phyloP scores from a whole-genome alignment of 208 protist species.

The Trypanosoma platydactyli region DNA sequence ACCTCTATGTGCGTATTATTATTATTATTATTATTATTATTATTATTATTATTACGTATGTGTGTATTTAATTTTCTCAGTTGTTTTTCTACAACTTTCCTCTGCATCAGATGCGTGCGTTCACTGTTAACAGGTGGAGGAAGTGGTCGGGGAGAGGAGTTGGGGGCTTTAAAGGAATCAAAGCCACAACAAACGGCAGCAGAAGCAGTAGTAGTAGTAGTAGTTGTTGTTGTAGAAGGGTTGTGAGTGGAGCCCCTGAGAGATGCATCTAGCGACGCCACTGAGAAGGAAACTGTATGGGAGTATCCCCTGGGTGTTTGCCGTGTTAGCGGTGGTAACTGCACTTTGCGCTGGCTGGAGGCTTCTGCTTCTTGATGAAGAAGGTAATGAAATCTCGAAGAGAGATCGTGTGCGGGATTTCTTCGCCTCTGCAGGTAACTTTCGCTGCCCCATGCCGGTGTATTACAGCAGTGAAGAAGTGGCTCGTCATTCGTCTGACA shows the following conservation, averaged over 20 bases:
- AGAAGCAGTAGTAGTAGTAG: too few relatives aligned
- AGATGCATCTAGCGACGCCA: not conserved
- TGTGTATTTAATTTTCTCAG: not conserved
- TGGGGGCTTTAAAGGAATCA: too few relatives aligned
- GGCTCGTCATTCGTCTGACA: constrained; percentile 33
- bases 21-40: constrained; percentile 1
- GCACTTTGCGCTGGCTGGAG: not conserved
- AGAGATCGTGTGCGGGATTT: constrained; percentile 33
- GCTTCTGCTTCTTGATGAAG: constrained; percentile 11
- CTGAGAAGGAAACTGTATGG: not conserved
- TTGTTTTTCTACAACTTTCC: not conserved
- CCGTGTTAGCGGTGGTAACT: not conserved
- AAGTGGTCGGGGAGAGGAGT: too few relatives aligned
- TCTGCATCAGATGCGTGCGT: not conserved
- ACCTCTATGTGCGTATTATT: not conserved
- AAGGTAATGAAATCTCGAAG: not conserved
- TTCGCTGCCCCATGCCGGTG: constrained; percentile 45
- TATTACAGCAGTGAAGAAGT: constrained; percentile 57
- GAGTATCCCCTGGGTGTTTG: not conserved
- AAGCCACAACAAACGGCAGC: too few relatives aligned
- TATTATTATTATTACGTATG: too few relatives aligned
- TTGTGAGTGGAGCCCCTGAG: too few relatives aligned
- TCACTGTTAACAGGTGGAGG: too few relatives aligned
- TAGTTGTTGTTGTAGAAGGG: too few relatives aligned
- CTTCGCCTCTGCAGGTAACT: constrained; percentile 36